These are phyloP conservation scores for Mortierella antarctica DNA, from an alignment of 192 early-diverging fungal genomes.

Conservation along the genomic window DNA sequence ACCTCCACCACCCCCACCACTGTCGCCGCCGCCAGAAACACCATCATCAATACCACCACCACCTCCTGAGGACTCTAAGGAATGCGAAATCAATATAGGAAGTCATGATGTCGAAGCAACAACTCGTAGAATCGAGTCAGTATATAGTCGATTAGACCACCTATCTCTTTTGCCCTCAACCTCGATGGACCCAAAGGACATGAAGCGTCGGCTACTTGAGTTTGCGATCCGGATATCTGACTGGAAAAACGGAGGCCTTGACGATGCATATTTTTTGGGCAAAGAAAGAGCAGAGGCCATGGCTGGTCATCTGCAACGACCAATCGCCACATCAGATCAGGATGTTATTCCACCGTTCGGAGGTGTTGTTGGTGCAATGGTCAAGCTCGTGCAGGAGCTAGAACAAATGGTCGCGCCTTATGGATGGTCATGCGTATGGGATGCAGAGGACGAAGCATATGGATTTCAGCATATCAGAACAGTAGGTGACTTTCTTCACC, in stretches of 20 bases:
- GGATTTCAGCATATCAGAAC: slow-evolving; percentile 36
- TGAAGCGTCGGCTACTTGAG: slow-evolving; percentile 33
- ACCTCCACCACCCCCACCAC: slow-evolving; percentile 9
- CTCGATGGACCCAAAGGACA: slow-evolving; percentile 19
- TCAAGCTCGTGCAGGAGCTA: slow-evolving; percentile 27
- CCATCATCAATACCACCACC: neutral
- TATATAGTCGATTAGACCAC: slow-evolving; percentile 19
- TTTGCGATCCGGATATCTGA: slow-evolving; percentile 31
- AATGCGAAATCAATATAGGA: neutral
- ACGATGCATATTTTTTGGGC: slow-evolving; percentile 29
- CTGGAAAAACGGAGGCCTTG: slow-evolving; percentile 35
- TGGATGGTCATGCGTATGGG: slow-evolving; percentile 35
- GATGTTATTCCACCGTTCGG: slow-evolving; percentile 5
- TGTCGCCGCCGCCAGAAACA: neutral
- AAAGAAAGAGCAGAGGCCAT: slow-evolving; percentile 11
- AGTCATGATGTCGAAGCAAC: neutral
- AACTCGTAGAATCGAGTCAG: slow-evolving; percentile 1
- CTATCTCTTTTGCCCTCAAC: slow-evolving; percentile 16
- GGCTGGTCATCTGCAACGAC: neutral
- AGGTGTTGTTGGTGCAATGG: slow-evolving; percentile 37
- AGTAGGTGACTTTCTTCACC: slow-evolving; percentile 4
- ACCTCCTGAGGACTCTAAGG: no score
- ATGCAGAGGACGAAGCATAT: slow-evolving; percentile 42
- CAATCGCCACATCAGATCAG: neutral
- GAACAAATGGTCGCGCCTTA: slow-evolving; percentile 22